Evolutionary conservation across 768 basidiomycete species (phyloP).

Genomic region (Chiua virens): DNA sequence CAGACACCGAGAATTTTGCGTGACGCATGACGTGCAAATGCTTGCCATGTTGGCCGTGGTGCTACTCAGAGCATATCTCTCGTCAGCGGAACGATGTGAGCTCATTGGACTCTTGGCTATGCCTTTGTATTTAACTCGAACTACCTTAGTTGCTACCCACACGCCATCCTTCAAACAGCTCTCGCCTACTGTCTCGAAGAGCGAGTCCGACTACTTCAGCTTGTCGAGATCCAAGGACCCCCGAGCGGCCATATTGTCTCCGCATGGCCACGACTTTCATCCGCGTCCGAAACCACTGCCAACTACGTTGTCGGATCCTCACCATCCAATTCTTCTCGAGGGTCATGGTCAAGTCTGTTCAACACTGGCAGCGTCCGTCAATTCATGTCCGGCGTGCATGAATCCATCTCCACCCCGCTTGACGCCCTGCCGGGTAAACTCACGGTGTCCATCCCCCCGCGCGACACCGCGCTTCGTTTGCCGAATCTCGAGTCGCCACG

Average conservation of each 20-base stretch:
- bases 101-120: background rate
- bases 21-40: constrained; percentile 73
- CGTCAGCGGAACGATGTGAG: constrained; percentile 17
- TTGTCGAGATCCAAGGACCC: constrained; percentile 36
- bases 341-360: constrained; percentile 81
- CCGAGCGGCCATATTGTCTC: constrained; percentile 43
- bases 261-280: constrained; percentile 53
- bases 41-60: constrained; percentile 73
- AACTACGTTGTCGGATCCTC: constrained; percentile 38
- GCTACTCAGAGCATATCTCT: constrained; percentile 50
- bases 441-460: constrained; percentile 25
- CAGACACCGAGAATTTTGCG: constrained; percentile 45
- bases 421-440: constrained; percentile 23
- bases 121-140: background rate
- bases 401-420: constrained; percentile 43
- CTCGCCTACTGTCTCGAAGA: constrained; percentile 20
- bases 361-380: constrained; percentile 66
- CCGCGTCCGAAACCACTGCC: constrained; percentile 41
- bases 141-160: background rate
- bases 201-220: constrained; percentile 61
- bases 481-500: constrained; percentile 30
- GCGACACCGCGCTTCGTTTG: constrained; percentile 19
- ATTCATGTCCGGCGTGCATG: constrained; percentile 62
- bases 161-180: constrained; percentile 20
- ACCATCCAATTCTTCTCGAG: constrained; percentile 64